These are phyloP conservation scores for Apocynum venetum DNA, from an alignment of 257 asterid genomes.

Conservation along the genomic window DNA sequence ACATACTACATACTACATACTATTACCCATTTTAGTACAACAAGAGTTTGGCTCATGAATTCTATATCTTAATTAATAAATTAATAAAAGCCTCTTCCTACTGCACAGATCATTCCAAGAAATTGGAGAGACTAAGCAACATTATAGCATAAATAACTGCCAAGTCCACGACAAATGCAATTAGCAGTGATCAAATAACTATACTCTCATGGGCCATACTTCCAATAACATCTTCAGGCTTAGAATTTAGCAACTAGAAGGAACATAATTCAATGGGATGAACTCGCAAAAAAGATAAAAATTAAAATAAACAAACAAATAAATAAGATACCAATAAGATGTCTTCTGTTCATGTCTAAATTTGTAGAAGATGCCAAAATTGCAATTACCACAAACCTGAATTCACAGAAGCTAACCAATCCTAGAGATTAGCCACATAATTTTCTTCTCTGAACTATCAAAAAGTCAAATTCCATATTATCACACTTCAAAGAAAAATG, in stretches of 20 bases:
- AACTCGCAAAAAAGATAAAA: neutral
- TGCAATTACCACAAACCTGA: neutral
- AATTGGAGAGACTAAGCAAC: neutral
- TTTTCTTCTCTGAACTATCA: neutral
- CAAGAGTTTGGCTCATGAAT: neutral
- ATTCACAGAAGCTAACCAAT: neutral
- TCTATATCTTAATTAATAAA: too few species aligned
- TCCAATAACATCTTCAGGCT: neutral
- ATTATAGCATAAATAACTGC: neutral
- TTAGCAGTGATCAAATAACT: neutral
- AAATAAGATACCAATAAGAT: neutral
- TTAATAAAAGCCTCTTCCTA: neutral
- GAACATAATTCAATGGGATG: neutral
- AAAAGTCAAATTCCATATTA: neutral
- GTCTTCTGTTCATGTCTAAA: neutral
- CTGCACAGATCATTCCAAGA: neutral
- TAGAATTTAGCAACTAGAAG: neutral
- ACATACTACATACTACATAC: neutral
- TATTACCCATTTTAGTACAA: neutral
- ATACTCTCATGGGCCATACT: neutral
- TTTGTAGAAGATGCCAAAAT: neutral
- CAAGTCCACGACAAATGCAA: neutral
- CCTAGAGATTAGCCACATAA: neutral
- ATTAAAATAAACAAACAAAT: neutral
- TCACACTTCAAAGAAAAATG: neutral